These are phyloP conservation scores for Hippophae rhamnoides DNA, from an alignment of 306 rosid species.

Conservation along the genomic window DNA sequence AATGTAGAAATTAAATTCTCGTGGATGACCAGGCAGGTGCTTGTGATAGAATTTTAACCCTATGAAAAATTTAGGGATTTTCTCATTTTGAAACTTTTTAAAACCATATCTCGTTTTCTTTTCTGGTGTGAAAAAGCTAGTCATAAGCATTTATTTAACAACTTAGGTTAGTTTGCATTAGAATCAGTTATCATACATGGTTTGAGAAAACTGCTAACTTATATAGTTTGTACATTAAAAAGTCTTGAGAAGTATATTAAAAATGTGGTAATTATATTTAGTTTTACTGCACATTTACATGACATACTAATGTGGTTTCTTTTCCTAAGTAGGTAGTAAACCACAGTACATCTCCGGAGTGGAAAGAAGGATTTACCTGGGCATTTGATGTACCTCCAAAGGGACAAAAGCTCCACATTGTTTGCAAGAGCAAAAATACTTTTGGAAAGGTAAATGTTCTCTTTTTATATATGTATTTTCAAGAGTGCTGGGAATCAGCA, in stretches of 20 bases:
- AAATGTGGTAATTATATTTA: constrained; percentile 15
- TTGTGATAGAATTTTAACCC: too few relatives aligned
- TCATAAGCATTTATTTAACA: too few relatives aligned
- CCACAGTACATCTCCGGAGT: constrained; percentile 82
- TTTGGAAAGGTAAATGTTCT: constrained; percentile 80
- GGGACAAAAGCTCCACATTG: constrained; percentile 87
- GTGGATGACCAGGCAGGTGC: too few relatives aligned
- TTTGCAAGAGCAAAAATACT: constrained; percentile 98
- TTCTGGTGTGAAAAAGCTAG: too few relatives aligned
- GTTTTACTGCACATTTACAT: not conserved
- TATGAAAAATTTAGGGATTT: too few relatives aligned
- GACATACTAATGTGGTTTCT: constrained; percentile 4
- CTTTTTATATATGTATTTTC: constrained; percentile 15
- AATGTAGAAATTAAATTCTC: too few relatives aligned
- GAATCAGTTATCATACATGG: not conserved
- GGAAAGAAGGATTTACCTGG: constrained; percentile 99
- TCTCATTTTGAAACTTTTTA: too few relatives aligned
- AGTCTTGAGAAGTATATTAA: constrained; percentile 7
- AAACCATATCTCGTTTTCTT: too few relatives aligned
- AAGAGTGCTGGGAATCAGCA: constrained; percentile 14
- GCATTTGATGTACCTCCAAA: constrained; percentile 93
- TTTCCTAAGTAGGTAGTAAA: constrained; percentile 53
- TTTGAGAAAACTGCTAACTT: too few relatives aligned
- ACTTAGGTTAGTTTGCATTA: too few relatives aligned
- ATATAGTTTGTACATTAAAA: not conserved